These are phyloP conservation scores for Zea mays DNA, from an alignment of 176 grass and related monocot genomes.

Conservation along the genomic window Zm-B73-REFERENCE-NAM-5.0 NC_050099.1:247194001-247194500, in stretches of 20 bases:
- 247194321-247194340: constrained; percentile 59
- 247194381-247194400: constrained; percentile 92
- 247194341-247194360: constrained; percentile 71
- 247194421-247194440: constrained; percentile 18
- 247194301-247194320: constrained; percentile 40
- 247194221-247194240: constrained; percentile 70
- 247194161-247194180: constrained; percentile 88
- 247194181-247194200: constrained; percentile 68
- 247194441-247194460: constrained; percentile 32
- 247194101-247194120: constrained; percentile 75
- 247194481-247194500: constrained; percentile 18
- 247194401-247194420: constrained; percentile 78
- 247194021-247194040: constrained; percentile 73
- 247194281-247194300: constrained; percentile 51
- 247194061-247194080: constrained; percentile 89
- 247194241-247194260: constrained; percentile 56
- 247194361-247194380: constrained; percentile 87
- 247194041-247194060: constrained; percentile 91
- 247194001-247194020: constrained; percentile 51
- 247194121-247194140: constrained; percentile 63
- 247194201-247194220: constrained; percentile 94
- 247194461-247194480: constrained; percentile 16
- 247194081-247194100: constrained; percentile 76
- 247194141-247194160: constrained; percentile 66
- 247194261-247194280: constrained; percentile 63